These are phyloP conservation scores for Daldinia loculata DNA, from an alignment of 495 filamentous ascomycete species.

Conservation along the genomic window DNA sequence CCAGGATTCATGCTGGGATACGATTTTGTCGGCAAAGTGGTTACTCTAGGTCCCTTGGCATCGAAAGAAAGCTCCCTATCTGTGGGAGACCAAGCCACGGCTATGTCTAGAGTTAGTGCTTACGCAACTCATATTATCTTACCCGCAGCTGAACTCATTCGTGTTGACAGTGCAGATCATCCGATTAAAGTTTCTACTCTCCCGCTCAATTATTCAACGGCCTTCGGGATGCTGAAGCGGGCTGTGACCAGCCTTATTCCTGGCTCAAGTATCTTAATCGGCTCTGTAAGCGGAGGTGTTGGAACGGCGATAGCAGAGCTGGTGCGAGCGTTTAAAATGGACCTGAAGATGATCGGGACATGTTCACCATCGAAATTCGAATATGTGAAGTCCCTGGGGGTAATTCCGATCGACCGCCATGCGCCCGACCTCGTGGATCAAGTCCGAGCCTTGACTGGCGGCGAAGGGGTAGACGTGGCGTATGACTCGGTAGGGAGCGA, in stretches of 20 bases:
- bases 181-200: not conserved
- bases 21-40: not conserved
- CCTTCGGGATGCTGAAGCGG: not conserved
- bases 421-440: not conserved
- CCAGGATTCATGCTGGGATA: constrained; percentile 10
- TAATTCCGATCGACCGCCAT: not conserved
- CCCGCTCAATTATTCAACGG: constrained; percentile 5
- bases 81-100: not conserved
- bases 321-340: not conserved
- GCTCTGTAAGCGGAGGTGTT: constrained; percentile 5
- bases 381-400: constrained; percentile 10
- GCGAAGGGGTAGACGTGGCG: not conserved
- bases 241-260: not conserved
- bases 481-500: not conserved
- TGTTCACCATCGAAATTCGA: constrained; percentile 5
- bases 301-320: constrained; percentile 5
- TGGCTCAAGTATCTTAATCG: constrained; percentile 4
- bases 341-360: constrained; percentile 1
- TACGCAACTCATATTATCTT: not conserved
- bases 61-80: not conserved
- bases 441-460: not conserved
- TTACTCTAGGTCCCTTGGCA: not conserved
- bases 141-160: constrained; percentile 2
- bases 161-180: not conserved
- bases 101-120: not conserved